phyloP scores from a whole-genome alignment of 1,284 basidiomycete genomes.

The Schizophyllum amplum region DNA sequence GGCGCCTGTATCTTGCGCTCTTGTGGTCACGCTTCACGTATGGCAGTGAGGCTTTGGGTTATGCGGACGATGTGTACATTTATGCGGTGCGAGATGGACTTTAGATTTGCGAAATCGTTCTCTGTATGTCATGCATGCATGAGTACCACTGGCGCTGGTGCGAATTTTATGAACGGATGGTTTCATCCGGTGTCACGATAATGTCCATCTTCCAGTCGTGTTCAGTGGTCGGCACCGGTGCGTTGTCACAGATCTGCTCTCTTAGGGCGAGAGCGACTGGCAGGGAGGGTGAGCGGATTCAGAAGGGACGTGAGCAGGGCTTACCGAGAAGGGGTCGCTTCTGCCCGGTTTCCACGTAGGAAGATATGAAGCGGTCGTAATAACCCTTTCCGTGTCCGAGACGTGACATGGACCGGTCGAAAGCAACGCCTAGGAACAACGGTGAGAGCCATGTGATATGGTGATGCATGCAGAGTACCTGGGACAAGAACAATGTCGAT shows the following conservation, averaged over 20 bases:
- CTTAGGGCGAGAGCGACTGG: constrained; percentile 57
- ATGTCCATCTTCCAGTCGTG: constrained; percentile 65
- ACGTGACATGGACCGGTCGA: constrained; percentile 60
- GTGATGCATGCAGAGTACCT: constrained; percentile 31
- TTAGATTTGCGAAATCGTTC: neutral
- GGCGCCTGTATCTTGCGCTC: no score
- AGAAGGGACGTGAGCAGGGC: constrained; percentile 10
- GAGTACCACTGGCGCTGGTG: neutral
- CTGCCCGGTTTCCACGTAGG: constrained; percentile 35
- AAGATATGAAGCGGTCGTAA: constrained; percentile 65
- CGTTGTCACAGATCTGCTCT: constrained; percentile 54
- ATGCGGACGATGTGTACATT: neutral
- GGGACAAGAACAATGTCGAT: constrained; percentile 66
- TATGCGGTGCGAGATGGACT: neutral
- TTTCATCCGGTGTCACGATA: constrained; percentile 48
- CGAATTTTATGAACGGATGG: constrained; percentile 3
- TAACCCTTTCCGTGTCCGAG: constrained; percentile 77
- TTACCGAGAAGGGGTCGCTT: constrained; percentile 47
- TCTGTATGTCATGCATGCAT: neutral
- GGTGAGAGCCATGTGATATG: constrained; percentile 3
- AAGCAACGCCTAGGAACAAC: constrained; percentile 53
- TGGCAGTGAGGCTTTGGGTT: no score
- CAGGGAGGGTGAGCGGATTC: constrained; percentile 4
- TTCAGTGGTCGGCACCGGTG: constrained; percentile 45
- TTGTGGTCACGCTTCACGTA: no score